Evolutionary conservation across 352 stramenopile species (phyloP).

Genomic region (Phytopythium cucurbitacearum): DNA sequence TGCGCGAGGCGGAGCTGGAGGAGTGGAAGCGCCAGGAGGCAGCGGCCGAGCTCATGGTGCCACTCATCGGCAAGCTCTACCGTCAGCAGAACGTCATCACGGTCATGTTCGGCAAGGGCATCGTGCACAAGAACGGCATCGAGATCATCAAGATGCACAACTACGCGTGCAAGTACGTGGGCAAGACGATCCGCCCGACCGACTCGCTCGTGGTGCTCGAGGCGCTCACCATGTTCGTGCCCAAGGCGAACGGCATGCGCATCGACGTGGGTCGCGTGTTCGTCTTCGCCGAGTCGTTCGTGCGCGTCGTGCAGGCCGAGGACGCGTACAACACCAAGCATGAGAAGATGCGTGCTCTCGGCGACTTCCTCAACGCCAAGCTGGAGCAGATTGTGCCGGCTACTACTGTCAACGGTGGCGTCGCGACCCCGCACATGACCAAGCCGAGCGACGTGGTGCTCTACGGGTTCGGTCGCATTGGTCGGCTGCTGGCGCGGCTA

Average conservation of each 20-base stretch:
- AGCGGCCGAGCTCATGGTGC: slow-evolving; percentile 80
- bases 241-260: slow-evolving; percentile 59
- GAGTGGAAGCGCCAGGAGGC: slow-evolving; percentile 79
- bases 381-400: slow-evolving; percentile 39
- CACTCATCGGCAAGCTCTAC: slow-evolving; percentile 80
- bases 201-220: slow-evolving; percentile 74
- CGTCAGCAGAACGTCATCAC: slow-evolving; percentile 79
- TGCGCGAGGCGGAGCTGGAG: slow-evolving; percentile 60
- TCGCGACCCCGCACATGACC: slow-evolving; percentile 19
- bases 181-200: slow-evolving; percentile 63
- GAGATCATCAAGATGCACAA: slow-evolving; percentile 81
- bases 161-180: slow-evolving; percentile 85
- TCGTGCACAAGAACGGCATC: slow-evolving; percentile 85
- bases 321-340: slow-evolving; percentile 24
- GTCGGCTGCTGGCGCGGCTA: slow-evolving; percentile 65
- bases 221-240: slow-evolving; percentile 53
- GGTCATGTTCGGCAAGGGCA: slow-evolving; percentile 78
- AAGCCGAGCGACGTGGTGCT: slow-evolving; percentile 81
- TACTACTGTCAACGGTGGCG: slow-evolving; percentile 1
- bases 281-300: slow-evolving; percentile 54
- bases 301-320: slow-evolving; percentile 40
- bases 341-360: slow-evolving; percentile 40
- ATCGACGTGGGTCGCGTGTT: slow-evolving; percentile 78
- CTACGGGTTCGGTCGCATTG: slow-evolving; percentile 88
- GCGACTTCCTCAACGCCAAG: slow-evolving; percentile 49